These are phyloP conservation scores for Vitellaria paradoxa DNA, from an alignment of 179 eudicot species.

Conservation along the genomic window DNA sequence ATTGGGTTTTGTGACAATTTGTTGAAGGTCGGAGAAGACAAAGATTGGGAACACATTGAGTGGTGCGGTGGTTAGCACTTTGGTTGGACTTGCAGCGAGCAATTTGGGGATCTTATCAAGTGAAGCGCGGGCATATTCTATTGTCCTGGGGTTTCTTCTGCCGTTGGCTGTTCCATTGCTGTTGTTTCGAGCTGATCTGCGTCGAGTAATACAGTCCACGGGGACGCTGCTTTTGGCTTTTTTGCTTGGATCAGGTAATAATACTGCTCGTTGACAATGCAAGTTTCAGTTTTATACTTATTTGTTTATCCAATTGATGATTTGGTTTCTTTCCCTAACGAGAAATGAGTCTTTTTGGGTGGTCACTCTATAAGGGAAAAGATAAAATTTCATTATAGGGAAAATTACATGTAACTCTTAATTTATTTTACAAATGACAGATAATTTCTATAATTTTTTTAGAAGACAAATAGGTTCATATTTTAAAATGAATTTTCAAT, in stretches of 20 bases:
- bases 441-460: no score
- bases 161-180: constrained; percentile 88
- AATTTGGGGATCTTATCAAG: constrained; percentile 75
- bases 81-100: constrained; percentile 76
- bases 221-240: constrained; percentile 82
- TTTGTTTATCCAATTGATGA: background rate
- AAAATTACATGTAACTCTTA: no score
- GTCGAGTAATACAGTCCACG: constrained; percentile 65
- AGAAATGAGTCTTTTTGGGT: no score
- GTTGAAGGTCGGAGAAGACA: constrained; percentile 83
- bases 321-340: background rate
- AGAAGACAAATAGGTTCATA: no score
- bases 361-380: no score
- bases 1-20: background rate
- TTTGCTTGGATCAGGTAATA: constrained; percentile 79
- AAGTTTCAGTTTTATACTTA: background rate
- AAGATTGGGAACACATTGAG: constrained; percentile 77
- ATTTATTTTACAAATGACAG: no score
- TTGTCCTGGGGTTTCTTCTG: constrained; percentile 62
- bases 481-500: no score
- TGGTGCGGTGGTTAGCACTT: constrained; percentile 74
- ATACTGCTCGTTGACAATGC: background rate
- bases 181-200: constrained; percentile 76
- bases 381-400: no score
- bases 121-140: constrained; percentile 64